Percentiles rank a stretch among this genome's conserved stretches.
Conservation (phyloP, 169 alveolate genomes). For the Cryptosporidium ryanae region DNA sequence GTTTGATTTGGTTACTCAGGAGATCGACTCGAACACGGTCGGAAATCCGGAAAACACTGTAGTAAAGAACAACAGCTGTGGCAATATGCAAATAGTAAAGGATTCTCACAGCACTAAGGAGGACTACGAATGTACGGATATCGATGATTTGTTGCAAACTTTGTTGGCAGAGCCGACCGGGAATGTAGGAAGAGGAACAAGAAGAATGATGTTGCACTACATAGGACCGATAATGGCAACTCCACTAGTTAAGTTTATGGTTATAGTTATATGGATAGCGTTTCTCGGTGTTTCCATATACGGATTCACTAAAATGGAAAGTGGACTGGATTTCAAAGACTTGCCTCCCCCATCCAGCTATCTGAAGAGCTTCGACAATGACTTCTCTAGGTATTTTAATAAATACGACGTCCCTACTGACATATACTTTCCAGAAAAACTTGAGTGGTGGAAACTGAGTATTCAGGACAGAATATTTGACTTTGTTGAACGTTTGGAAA, state of each 20-base stretch:
- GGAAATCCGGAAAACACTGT: background rate
- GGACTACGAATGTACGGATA: background rate
- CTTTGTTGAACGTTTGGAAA: constrained; percentile 52
- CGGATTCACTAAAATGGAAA: constrained; percentile 80
- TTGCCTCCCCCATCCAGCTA: constrained; percentile 79
- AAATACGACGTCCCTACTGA: constrained; percentile 81
- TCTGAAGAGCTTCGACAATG: constrained; percentile 77
- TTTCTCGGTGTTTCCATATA: constrained; percentile 75
- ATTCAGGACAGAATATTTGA: constrained; percentile 76
- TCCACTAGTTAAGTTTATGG: constrained; percentile 76
- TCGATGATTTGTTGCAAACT: constrained; percentile 55
- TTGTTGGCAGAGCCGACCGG: constrained; percentile 79
- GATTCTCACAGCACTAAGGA: background rate
- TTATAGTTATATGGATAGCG: constrained; percentile 73
- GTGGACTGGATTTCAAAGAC: constrained; percentile 80
- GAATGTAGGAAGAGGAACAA: constrained; percentile 79
- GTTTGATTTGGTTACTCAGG: constrained; percentile 39
- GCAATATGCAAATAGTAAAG: background rate
- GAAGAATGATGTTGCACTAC: constrained; percentile 77
- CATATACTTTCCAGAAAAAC: constrained; percentile 78
- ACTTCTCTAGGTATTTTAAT: constrained; percentile 75
- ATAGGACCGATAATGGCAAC: constrained; percentile 79
- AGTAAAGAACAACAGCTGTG: background rate
- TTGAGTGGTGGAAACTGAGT: constrained; percentile 73
- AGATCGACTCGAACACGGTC: background rate